These are phyloP conservation scores for Apiospora koreana DNA, from an alignment of 2,329 filamentous ascomycete species.

Conservation along the genomic window DNA sequence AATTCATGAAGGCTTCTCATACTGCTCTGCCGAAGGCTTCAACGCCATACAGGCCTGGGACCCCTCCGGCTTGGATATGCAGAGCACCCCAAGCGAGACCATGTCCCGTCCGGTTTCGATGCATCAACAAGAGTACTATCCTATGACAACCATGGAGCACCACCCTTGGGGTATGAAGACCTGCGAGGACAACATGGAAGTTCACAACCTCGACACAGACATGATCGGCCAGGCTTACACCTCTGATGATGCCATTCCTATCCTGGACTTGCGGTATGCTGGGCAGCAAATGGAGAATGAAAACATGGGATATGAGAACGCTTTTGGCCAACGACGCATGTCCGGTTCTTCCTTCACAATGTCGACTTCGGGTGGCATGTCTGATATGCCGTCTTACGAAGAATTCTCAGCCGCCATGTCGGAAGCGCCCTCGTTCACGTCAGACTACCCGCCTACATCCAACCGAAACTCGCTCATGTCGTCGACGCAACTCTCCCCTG, in stretches of 20 bases:
- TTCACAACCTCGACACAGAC: conserved; percentile 57
- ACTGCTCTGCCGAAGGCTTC: conserved; percentile 56
- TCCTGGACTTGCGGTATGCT: conserved; percentile 60
- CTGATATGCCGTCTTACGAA: conserved; percentile 71
- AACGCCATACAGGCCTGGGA: conserved; percentile 58
- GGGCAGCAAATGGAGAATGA: conserved; percentile 52
- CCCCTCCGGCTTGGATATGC: conserved; percentile 49
- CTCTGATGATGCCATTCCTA: conserved; percentile 62
- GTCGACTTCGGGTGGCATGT: conserved; percentile 65
- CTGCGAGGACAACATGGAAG: conserved; percentile 57
- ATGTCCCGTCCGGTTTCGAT: conserved; percentile 57
- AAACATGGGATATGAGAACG: conserved; percentile 50
- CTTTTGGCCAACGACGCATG: conserved; percentile 61
- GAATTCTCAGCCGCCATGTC: conserved; percentile 68
- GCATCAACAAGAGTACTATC: conserved; percentile 57
- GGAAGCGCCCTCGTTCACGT: conserved; percentile 66
- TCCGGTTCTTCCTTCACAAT: conserved; percentile 75
- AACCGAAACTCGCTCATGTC: conserved; percentile 72
- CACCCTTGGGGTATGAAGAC: conserved; percentile 56
- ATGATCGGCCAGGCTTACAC: conserved; percentile 66
- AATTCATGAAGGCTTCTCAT: conserved; percentile 63
- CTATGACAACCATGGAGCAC: conserved; percentile 48
- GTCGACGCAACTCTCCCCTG: conserved; percentile 70
- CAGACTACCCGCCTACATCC: conserved; percentile 67
- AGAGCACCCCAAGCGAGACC: conserved; percentile 51